These are phyloP conservation scores for Warburgia ugandensis DNA, from an alignment of 164 flowering plant genomes.

Conservation along the genomic window DNA sequence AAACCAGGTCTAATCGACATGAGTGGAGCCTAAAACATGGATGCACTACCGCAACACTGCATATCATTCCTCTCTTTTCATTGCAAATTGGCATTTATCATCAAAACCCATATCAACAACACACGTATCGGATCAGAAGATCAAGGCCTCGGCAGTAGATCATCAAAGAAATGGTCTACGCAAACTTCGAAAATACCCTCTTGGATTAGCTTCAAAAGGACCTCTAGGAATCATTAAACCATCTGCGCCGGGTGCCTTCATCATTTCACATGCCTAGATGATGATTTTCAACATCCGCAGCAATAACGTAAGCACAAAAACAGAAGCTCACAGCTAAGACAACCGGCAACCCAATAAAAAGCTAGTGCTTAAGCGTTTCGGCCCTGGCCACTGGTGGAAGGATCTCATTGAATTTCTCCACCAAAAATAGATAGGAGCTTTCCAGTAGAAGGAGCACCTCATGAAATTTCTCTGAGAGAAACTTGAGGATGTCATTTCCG, in stretches of 20 bases:
- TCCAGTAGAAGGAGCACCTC: conserved; percentile 9
- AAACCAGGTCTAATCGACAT: no score
- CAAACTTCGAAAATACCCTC: not conserved
- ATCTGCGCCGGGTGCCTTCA: conserved; percentile 5
- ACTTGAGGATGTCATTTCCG: no score
- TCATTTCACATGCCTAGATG: not conserved
- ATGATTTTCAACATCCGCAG: conserved; percentile 3
- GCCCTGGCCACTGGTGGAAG: conserved; percentile 26
- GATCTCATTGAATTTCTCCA: conserved; percentile 11
- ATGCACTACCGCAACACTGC: no score
- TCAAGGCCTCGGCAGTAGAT: no score
- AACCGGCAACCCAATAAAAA: not conserved
- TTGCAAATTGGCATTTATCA: no score
- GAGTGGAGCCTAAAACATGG: no score
- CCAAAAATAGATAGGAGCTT: conserved; percentile 2
- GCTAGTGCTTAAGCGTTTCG: conserved; percentile 22
- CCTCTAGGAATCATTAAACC: not conserved
- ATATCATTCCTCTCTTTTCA: no score
- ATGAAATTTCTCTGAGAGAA: conserved; percentile 1
- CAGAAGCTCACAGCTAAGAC: conserved; percentile 6
- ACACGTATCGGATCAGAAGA: no score
- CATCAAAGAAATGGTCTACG: no score
- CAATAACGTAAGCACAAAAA: conserved; percentile 3
- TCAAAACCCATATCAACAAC: no score
- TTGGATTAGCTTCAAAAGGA: not conserved